A percentile compares a stretch with the other conserved stretches of the same genome.
Conservation (phyloP, 176 grass and related monocot species). For the Pontederia crassipes region DNA sequence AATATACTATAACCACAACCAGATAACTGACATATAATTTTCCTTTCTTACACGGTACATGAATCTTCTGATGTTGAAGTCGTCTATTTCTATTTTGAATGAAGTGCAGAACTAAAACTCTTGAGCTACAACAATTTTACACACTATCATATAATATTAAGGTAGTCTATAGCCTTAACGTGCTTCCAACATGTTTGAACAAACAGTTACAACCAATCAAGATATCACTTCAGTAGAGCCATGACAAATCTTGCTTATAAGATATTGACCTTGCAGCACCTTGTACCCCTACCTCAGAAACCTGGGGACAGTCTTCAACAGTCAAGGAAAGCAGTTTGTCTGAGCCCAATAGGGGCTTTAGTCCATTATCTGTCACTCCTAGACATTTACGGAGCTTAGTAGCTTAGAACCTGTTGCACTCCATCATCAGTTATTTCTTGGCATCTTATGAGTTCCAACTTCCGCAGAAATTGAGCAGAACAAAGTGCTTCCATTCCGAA, state of each 20-base stretch:
- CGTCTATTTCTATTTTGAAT: too few species aligned
- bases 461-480: conserved; percentile 29
- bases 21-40: too few species aligned
- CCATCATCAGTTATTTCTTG: conserved; percentile 29
- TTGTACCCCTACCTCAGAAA: conserved; percentile 39
- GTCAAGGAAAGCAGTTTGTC: conserved; percentile 35
- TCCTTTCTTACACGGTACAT: too few species aligned
- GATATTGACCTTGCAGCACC: conserved; percentile 25
- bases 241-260: conserved; percentile 23
- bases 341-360: conserved; percentile 16
- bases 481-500: conserved; percentile 33
- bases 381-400: conserved; percentile 29
- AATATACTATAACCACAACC: too few species aligned
- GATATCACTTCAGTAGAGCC: conserved; percentile 7
- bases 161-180: too few species aligned
- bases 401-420: conserved; percentile 8
- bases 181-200: too few species aligned
- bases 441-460: conserved; percentile 36
- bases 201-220: too few species aligned
- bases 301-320: conserved; percentile 21
- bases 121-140: too few species aligned
- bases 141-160: too few species aligned
- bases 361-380: conserved; percentile 27
- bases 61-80: too few species aligned
- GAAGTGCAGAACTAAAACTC: too few species aligned